These are phyloP conservation scores for Thielaviopsis populi DNA, from an alignment of 2,329 filamentous ascomycete species.

Conservation along the genomic window DNA sequence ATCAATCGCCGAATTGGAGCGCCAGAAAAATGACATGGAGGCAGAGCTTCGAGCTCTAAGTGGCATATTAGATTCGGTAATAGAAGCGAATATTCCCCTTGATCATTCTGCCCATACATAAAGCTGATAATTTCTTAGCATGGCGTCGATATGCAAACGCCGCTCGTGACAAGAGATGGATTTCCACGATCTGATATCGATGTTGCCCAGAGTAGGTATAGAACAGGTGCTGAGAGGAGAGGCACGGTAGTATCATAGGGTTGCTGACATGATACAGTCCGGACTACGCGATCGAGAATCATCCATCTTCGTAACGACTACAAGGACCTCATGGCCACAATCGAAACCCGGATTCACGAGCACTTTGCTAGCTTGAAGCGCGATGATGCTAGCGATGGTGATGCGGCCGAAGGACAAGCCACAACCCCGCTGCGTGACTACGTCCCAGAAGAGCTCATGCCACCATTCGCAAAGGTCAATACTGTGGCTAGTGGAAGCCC, in stretches of 20 bases:
- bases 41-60: constrained; percentile 73
- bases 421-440: constrained; percentile 11
- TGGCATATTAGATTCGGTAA: constrained; percentile 73
- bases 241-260: background rate
- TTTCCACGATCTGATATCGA: constrained; percentile 90
- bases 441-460: constrained; percentile 2
- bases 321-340: constrained; percentile 67
- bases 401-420: background rate
- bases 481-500: constrained; percentile 64
- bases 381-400: background rate
- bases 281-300: constrained; percentile 81
- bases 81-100: constrained; percentile 8
- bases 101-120: background rate
- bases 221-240: background rate
- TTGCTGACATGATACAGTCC: constrained; percentile 35
- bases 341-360: constrained; percentile 77
- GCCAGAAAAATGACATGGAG: constrained; percentile 72
- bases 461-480: constrained; percentile 82
- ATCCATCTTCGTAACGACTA: constrained; percentile 86
- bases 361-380: constrained; percentile 50
- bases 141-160: constrained; percentile 81
- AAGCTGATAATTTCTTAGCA: constrained; percentile 41
- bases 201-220: constrained; percentile 69
- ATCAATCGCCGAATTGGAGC: constrained; percentile 65
- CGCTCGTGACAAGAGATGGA: constrained; percentile 73